phyloP scores from a whole-genome alignment of 768 basidiomycete genomes.

The Coprinopsis sp. region DNA sequence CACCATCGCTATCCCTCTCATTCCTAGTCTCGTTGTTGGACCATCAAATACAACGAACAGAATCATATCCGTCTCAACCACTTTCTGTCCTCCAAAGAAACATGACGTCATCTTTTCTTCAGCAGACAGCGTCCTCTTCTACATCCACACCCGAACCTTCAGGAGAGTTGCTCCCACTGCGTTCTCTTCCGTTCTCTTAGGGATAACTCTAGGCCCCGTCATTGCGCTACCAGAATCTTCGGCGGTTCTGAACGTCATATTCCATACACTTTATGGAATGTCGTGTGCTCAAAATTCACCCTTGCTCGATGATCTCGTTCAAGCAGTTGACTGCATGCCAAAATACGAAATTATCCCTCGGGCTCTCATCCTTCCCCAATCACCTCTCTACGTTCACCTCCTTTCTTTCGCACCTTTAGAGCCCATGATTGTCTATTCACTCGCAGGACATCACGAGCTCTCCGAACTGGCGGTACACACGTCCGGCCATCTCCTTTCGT shows the following conservation, averaged over 20 bases:
- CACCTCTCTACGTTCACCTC: conserved; percentile 21
- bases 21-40: no score
- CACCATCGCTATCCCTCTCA: no score
- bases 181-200: conserved; percentile 23
- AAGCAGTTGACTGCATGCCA: conserved; percentile 33
- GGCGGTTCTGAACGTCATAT: conserved; percentile 43
- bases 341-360: conserved; percentile 16
- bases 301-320: conserved; percentile 38
- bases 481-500: conserved; percentile 34
- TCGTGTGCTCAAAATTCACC: conserved; percentile 49
- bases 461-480: conserved; percentile 31
- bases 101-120: conserved; percentile 40
- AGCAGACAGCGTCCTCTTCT: conserved; percentile 61
- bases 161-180: conserved; percentile 40
- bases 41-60: no score
- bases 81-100: conserved; percentile 19
- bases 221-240: conserved; percentile 38
- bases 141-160: conserved; percentile 44
- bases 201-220: conserved; percentile 10
- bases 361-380: conserved; percentile 18
- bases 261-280: conserved; percentile 48
- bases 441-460: conserved; percentile 26
- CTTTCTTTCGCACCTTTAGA: conserved; percentile 21
- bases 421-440: conserved; percentile 35
- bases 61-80: conserved; percentile 23